phyloP scores from a whole-genome alignment of 2,329 filamentous ascomycete species.

The Uncinocarpus reesii region DNA sequence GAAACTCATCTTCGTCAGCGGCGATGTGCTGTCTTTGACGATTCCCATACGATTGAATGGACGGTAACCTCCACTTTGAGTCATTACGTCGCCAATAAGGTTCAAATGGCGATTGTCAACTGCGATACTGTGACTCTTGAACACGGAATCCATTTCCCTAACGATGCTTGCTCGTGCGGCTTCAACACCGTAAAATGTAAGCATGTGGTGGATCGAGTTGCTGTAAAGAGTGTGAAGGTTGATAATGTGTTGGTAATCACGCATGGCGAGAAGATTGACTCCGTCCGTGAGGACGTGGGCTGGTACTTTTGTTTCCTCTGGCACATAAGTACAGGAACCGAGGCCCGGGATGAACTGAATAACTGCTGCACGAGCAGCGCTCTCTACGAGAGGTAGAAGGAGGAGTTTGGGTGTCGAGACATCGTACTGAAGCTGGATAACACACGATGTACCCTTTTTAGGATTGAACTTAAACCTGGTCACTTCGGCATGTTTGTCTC shows the following conservation, averaged over 20 bases:
- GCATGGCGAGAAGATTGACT: conserved; percentile 83
- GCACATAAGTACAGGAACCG: conserved; percentile 58
- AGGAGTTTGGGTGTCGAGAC: conserved; percentile 75
- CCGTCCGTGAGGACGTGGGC: conserved; percentile 63
- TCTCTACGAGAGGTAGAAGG: conserved; percentile 82
- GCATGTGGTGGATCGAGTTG: conserved; percentile 82
- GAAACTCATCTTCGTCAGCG: conserved; percentile 98
- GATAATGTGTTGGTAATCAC: conserved; percentile 73
- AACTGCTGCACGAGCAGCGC: conserved; percentile 64
- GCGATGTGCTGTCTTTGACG: conserved; percentile 64
- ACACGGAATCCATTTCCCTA: conserved; percentile 73
- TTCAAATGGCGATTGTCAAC: conserved; percentile 90
- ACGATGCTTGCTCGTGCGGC: conserved; percentile 82
- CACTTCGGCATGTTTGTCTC: conserved; percentile 55
- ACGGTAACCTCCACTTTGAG: conserved; percentile 76
- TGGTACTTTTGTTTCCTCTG: conserved; percentile 44
- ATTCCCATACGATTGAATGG: conserved; percentile 89
- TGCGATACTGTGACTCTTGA: conserved; percentile 78
- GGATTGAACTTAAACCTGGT: conserved; percentile 73
- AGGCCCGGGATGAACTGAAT: conserved; percentile 80
- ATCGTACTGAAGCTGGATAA: conserved; percentile 73
- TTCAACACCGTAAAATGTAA: conserved; percentile 82
- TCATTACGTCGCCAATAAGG: conserved; percentile 96
- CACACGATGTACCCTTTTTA: conserved; percentile 60
- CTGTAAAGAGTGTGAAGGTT: conserved; percentile 78